phyloP scores from a whole-genome alignment of 345 rosid genomes.

The Gossypium rotundifolium region DNA sequence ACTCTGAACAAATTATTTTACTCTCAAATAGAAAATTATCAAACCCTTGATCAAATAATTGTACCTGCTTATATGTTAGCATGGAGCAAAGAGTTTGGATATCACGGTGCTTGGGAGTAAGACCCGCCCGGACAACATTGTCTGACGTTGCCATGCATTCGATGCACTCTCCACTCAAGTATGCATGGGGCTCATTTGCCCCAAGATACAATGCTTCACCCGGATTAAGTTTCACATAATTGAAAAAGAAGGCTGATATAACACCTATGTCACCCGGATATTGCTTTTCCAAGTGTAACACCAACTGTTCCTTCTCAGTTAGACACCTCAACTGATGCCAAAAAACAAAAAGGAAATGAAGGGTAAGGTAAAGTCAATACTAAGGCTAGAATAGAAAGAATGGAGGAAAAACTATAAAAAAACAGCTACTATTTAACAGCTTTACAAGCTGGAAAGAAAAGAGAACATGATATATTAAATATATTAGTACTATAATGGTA shows the following conservation, averaged over 20 bases:
- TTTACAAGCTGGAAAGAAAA: not conserved
- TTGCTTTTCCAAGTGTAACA: constrained; percentile 76
- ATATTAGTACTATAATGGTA: not conserved
- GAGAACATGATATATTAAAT: not conserved
- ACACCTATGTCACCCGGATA: constrained; percentile 89
- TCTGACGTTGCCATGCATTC: constrained; percentile 99
- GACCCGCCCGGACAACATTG: constrained; percentile 98
- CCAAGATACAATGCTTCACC: constrained; percentile 98
- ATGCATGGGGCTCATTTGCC: constrained; percentile 97
- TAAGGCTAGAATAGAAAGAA: not conserved
- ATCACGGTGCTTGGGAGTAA: constrained; percentile 87
- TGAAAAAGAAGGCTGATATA: constrained; percentile 78
- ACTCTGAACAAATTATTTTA: not conserved
- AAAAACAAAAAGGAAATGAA: not conserved
- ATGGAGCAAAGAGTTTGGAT: constrained; percentile 85
- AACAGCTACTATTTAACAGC: not conserved
- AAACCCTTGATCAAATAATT: not conserved
- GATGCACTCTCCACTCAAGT: constrained; percentile 78
- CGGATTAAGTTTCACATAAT: constrained; percentile 86
- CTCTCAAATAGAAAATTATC: not conserved
- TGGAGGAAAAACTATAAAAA: not conserved
- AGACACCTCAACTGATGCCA: constrained; percentile 57
- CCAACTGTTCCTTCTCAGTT: constrained; percentile 82
- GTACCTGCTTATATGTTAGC: constrained; percentile 95
- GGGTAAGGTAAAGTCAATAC: not conserved